Conservation (phyloP, 2,329 filamentous ascomycete species). For the Colletotrichum zoysiae region DNA sequence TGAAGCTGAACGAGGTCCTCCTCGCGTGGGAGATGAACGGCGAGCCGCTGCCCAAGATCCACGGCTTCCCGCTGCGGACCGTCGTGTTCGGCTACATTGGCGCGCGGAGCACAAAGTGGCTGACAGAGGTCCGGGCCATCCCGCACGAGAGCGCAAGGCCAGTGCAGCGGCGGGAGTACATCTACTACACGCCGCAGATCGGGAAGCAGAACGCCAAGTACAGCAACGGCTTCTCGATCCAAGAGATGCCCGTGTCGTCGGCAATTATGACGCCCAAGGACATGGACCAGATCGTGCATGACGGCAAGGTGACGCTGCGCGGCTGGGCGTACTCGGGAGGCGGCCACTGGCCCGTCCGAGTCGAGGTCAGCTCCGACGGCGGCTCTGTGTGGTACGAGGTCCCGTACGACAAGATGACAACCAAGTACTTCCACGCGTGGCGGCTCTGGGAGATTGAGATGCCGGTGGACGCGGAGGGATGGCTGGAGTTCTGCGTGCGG, state of each 20-base stretch:
- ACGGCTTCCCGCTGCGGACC: constrained; percentile 73
- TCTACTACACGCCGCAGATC: constrained; percentile 76
- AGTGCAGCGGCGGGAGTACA: constrained; percentile 74
- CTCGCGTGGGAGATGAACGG: constrained; percentile 81
- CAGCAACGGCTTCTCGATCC: constrained; percentile 73
- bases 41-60: constrained; percentile 72
- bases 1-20: constrained; percentile 74
- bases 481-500: constrained; percentile 69
- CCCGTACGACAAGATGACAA: constrained; percentile 68
- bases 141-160: constrained; percentile 66
- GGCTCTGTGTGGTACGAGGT: constrained; percentile 75
- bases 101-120: constrained; percentile 73
- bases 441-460: constrained; percentile 73
- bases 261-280: constrained; percentile 74
- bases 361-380: constrained; percentile 74
- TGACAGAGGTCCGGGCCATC: constrained; percentile 73
- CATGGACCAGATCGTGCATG: constrained; percentile 70
- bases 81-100: constrained; percentile 77
- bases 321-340: constrained; percentile 71
- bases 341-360: constrained; percentile 70
- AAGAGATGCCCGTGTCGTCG: constrained; percentile 77
- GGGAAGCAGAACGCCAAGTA: constrained; percentile 75
- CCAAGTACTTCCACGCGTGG: constrained; percentile 75
- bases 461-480: constrained; percentile 72
- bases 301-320: constrained; percentile 67